phyloP scores from a whole-genome alignment of 169 alveolate genomes.

The Eimeria falciformis region DNA sequence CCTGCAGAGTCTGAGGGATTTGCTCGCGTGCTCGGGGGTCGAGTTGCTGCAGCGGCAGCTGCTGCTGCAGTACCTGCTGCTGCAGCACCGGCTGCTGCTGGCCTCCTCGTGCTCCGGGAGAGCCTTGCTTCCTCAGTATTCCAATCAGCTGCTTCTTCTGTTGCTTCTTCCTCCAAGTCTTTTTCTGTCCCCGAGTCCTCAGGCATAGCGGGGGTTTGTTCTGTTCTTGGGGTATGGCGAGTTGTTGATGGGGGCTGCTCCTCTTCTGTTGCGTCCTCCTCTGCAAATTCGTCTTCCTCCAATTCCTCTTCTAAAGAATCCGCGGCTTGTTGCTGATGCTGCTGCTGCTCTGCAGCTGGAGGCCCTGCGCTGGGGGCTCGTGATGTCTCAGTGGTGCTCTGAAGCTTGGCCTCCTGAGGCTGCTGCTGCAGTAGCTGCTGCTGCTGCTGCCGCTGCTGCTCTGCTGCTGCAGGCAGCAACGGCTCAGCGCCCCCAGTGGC shows the following conservation, averaged over 20 bases:
- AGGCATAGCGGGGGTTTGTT: too few species aligned
- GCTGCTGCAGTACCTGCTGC: conserved; percentile 21
- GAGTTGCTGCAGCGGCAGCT: not conserved
- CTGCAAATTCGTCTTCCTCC: too few species aligned
- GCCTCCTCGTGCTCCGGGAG: not conserved
- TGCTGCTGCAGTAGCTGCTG: conserved; percentile 48
- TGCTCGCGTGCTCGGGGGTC: not conserved
- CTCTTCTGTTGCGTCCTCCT: too few species aligned
- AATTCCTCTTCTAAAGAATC: too few species aligned
- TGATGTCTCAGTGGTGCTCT: too few species aligned
- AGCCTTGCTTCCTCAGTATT: not conserved
- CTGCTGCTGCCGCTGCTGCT: not conserved
- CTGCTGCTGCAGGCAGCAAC: conserved; percentile 22
- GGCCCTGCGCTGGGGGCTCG: too few species aligned
- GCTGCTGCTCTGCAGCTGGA: too few species aligned
- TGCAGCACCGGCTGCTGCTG: not conserved
- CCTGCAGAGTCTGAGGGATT: not conserved
- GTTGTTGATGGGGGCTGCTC: too few species aligned
- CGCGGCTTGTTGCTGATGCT: too few species aligned
- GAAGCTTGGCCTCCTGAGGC: too few species aligned
- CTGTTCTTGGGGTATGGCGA: too few species aligned
- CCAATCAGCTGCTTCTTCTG: not conserved
- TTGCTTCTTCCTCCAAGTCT: not conserved
- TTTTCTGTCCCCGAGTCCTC: not conserved
- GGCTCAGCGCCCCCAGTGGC: not conserved